Evolutionary conservation across 2,329 filamentous ascomycete species (phyloP), one percentile per base, ranked within the genome.

Genomic region (Penicillium sp.): DNA sequence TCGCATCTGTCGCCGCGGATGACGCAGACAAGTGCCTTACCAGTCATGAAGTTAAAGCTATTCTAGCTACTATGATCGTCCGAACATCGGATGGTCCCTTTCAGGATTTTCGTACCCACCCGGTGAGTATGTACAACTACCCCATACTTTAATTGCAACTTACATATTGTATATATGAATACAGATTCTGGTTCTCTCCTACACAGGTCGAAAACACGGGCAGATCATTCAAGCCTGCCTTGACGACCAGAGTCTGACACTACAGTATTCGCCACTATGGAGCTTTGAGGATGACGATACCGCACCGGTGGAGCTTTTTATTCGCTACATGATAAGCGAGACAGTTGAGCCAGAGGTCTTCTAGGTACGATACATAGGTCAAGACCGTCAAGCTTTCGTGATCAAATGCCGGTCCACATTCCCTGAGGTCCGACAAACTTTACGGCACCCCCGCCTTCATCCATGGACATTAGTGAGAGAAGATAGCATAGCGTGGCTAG

Each of bases 231-330:
- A 49, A 24, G 47, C 42, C 25, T 41, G 15, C 6, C 43, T 32
- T 41, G 28, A 44, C 28, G 33, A 24, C 13, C 4, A 43, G 13
- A 25, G 25, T 20, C 15, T 49, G n/a, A 15, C 12, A 7, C 7
- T 49, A 27, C 47, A 49, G 31, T 49, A 44, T 31, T 49, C 46
- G 3, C 32, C n/a, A 7, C 10, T 44, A 13, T 49, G 42, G 42
- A 38, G 46, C 38, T 52, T 52, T 32, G 46, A 35, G 27, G 37
- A 45, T 39, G 50, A 45, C 25, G 55, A 47, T 29, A 53, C 49
- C 37, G 55, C 53, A 29, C 49, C 51, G 8, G 42, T 53, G 38
- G 50, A 52, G 37, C 32, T 46, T 6, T 52, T 52, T 13, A n/a
- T 52, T 43, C 50, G 20, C 20, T 23, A 23, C 20, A 23, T 23